These are phyloP conservation scores for Apocynum venetum DNA, from an alignment of 257 asterid species.

Conservation along the genomic window DNA sequence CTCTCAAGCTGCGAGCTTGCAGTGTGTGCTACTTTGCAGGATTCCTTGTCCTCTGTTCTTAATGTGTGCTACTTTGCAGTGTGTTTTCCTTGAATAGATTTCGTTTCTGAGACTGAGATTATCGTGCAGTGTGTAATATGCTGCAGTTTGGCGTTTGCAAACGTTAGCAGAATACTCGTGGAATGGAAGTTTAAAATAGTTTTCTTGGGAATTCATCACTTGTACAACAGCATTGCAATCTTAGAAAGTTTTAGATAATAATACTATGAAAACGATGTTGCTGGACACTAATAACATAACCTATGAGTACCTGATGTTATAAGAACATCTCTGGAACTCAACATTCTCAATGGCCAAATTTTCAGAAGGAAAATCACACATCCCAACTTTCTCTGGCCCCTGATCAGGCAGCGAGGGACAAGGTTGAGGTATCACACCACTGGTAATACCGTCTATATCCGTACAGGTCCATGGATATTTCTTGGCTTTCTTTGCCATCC, in stretches of 20 bases:
- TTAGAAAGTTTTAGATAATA: neutral
- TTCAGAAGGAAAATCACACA: slow-evolving; percentile 61
- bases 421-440: slow-evolving; percentile 61
- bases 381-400: slow-evolving; percentile 31
- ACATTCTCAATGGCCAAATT: slow-evolving; percentile 49
- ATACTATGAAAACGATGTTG: neutral
- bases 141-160: neutral
- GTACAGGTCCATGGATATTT: slow-evolving; percentile 71
- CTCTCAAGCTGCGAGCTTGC: neutral
- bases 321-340: slow-evolving; percentile 53
- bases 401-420: slow-evolving; percentile 52
- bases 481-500: slow-evolving; percentile 62
- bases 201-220: neutral
- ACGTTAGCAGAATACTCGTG: too few species aligned
- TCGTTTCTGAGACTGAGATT: too few species aligned
- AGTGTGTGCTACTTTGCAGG: too few species aligned
- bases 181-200: too few species aligned
- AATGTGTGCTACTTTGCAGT: too few species aligned
- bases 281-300: too few species aligned
- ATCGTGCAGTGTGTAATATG: neutral
- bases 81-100: too few species aligned
- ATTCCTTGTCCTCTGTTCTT: neutral
- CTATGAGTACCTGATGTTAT: slow-evolving; percentile 28
- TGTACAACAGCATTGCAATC: neutral
- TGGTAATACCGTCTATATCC: slow-evolving; percentile 50